A percentile compares a stretch with the other conserved stretches of the same genome.
phyloP scores from a whole-genome alignment of 1,139 yeast species.

The Diutina scorzettiae region DNA sequence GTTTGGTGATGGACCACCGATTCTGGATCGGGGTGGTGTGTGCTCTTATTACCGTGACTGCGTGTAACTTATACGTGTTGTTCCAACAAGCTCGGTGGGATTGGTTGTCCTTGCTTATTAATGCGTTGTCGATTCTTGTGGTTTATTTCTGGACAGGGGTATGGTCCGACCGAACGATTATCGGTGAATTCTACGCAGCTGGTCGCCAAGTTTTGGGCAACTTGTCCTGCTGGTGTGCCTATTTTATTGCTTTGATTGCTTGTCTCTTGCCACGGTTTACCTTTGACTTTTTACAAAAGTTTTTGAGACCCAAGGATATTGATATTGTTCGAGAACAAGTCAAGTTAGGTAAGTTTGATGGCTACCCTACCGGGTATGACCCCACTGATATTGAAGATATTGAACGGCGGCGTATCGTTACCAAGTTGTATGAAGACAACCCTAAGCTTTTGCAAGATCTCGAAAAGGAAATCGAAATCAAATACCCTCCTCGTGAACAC shows the following conservation, averaged over 20 bases:
- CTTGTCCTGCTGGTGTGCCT: conserved; percentile 39
- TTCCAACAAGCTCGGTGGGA: conserved; percentile 53
- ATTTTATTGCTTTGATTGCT: conserved; percentile 32
- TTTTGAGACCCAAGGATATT: conserved; percentile 40
- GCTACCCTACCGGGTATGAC: conserved; percentile 42
- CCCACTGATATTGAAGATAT: conserved; percentile 43
- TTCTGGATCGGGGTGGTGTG: conserved; percentile 46
- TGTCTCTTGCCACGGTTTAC: conserved; percentile 44
- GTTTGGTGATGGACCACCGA: conserved; percentile 42
- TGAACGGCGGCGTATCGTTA: conserved; percentile 28
- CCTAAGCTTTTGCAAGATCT: neutral
- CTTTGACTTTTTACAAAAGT: conserved; percentile 32
- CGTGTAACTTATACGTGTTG: conserved; percentile 42
- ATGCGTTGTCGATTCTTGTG: conserved; percentile 36
- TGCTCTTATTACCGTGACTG: conserved; percentile 35
- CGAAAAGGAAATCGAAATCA: conserved; percentile 1
- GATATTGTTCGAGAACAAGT: conserved; percentile 44
- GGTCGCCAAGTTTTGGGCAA: conserved; percentile 45
- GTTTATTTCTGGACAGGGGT: conserved; percentile 55
- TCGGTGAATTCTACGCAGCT: conserved; percentile 41
- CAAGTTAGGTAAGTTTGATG: conserved; percentile 32
- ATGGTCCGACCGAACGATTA: conserved; percentile 34
- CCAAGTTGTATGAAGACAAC: conserved; percentile 2
- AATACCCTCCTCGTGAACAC: conserved; percentile 1
- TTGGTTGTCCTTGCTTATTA: conserved; percentile 39